These are phyloP conservation scores for Candida suzukii DNA, from an alignment of 805 yeast genomes.

Conservation along the genomic window DNA sequence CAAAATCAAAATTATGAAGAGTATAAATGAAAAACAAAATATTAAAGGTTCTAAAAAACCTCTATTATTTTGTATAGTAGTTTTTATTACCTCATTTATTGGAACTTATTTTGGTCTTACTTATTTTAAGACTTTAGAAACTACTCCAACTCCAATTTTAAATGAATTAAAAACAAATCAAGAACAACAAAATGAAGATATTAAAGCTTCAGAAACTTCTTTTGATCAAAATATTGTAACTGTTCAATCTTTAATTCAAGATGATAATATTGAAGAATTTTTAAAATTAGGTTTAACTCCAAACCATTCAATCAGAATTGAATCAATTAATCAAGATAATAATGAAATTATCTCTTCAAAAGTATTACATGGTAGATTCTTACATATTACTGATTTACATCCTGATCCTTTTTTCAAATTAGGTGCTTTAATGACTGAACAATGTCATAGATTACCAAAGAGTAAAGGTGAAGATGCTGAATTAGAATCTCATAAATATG, in stretches of 20 bases:
- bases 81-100: too few species aligned
- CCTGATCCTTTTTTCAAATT: slow-evolving; percentile 64
- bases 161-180: not conserved
- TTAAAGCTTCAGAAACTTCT: too few species aligned
- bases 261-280: slow-evolving; percentile 22
- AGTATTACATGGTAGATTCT: slow-evolving; percentile 62
- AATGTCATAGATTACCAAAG: slow-evolving; percentile 46
- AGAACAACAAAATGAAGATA: not conserved
- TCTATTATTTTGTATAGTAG: too few species aligned
- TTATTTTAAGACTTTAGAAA: too few species aligned
- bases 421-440: slow-evolving; percentile 39
- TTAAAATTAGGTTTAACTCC: slow-evolving; percentile 33
- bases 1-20: too few species aligned
- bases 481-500: slow-evolving; percentile 51
- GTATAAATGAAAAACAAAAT: too few species aligned
- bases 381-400: slow-evolving; percentile 84
- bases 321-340: slow-evolving; percentile 10
- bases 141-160: too few species aligned
- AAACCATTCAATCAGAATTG: slow-evolving; percentile 27
- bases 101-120: too few species aligned
- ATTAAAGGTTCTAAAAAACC: too few species aligned
- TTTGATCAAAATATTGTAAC: not conserved
- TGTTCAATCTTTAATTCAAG: slow-evolving; percentile 3
- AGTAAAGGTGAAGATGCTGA: not conserved
- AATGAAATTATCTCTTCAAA: slow-evolving; percentile 6